phyloP scores from a whole-genome alignment of 768 basidiomycete species.

The Suillus discolor region DNA sequence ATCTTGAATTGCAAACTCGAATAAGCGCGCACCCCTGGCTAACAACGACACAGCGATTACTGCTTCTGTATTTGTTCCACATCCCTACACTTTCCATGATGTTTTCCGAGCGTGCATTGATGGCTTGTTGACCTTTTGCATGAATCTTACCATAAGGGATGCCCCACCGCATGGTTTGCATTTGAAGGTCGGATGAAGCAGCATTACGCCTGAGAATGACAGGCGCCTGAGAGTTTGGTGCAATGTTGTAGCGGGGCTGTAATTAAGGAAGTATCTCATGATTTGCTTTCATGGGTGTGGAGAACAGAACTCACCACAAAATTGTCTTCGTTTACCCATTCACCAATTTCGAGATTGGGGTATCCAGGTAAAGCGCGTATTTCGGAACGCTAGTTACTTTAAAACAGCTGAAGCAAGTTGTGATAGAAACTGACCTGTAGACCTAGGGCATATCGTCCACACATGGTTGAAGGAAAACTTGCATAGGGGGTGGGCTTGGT shows the following conservation, averaged over 20 bases:
- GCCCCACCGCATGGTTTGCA: conserved; percentile 93
- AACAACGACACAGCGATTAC: conserved; percentile 83
- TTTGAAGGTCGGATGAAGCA: conserved; percentile 39
- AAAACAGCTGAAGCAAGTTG: not conserved
- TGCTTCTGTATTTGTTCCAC: conserved; percentile 84
- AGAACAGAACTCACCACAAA: conserved; percentile 45
- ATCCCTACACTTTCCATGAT: conserved; percentile 75
- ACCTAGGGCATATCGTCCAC: conserved; percentile 63
- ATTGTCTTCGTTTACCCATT: conserved; percentile 62
- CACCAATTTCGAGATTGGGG: conserved; percentile 44
- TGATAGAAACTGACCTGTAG: conserved; percentile 39
- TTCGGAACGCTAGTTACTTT: conserved; percentile 26
- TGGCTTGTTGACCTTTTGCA: conserved; percentile 68
- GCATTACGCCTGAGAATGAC: conserved; percentile 57
- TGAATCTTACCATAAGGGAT: conserved; percentile 68
- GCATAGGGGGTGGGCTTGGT: not conserved
- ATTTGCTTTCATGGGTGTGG: not conserved
- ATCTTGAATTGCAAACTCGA: not conserved
- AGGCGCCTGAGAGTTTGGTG: conserved; percentile 78
- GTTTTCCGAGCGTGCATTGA: conserved; percentile 88
- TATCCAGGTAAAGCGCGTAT: conserved; percentile 43
- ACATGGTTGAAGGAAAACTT: conserved; percentile 43
- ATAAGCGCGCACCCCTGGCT: conserved; percentile 63
- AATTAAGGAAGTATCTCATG: conserved; percentile 3
- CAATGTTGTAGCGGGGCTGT: conserved; percentile 74